phyloP scores from a whole-genome alignment of 495 filamentous ascomycete species.

The Podospora sp. region DNA sequence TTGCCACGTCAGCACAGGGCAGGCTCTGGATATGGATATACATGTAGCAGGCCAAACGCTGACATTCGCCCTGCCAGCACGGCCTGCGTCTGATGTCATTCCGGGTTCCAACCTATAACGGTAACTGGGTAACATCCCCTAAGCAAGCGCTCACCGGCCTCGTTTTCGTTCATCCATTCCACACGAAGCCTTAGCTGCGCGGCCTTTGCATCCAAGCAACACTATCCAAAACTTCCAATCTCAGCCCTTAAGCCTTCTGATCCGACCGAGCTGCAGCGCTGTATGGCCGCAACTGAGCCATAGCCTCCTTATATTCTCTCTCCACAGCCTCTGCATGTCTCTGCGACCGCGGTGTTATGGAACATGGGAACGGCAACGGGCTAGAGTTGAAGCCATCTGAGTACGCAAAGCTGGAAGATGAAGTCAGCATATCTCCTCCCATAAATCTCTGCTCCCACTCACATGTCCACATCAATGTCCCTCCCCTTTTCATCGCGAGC shows the following conservation, averaged over 20 bases:
- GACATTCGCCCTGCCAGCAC: too few species aligned
- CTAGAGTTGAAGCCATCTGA: constrained; percentile 56
- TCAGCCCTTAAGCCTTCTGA: not conserved
- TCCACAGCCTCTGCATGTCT: constrained; percentile 37
- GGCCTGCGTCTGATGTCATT: too few species aligned
- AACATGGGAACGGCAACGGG: constrained; percentile 52
- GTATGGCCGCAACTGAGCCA: constrained; percentile 37
- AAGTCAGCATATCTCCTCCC: not conserved
- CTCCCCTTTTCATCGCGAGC: constrained; percentile 48
- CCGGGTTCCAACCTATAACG: too few species aligned
- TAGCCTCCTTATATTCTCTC: constrained; percentile 33
- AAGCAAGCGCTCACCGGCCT: too few species aligned
- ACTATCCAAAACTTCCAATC: too few species aligned
- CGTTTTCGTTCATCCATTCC: too few species aligned
- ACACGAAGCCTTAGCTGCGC: too few species aligned
- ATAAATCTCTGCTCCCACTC: constrained; percentile 11
- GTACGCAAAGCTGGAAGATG: constrained; percentile 45
- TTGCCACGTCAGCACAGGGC: too few species aligned
- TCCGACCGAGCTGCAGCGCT: constrained; percentile 2
- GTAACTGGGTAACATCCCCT: too few species aligned
- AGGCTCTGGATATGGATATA: too few species aligned
- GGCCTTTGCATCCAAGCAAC: too few species aligned
- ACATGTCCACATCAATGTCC: constrained; percentile 54
- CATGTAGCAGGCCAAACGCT: too few species aligned
- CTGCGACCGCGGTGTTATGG: constrained; percentile 42